Evolutionary conservation across 2,329 filamentous ascomycete species (phyloP), one percentile per base, ranked within the genome.

Genomic region (Rhytidhysteron rufulum): DNA sequence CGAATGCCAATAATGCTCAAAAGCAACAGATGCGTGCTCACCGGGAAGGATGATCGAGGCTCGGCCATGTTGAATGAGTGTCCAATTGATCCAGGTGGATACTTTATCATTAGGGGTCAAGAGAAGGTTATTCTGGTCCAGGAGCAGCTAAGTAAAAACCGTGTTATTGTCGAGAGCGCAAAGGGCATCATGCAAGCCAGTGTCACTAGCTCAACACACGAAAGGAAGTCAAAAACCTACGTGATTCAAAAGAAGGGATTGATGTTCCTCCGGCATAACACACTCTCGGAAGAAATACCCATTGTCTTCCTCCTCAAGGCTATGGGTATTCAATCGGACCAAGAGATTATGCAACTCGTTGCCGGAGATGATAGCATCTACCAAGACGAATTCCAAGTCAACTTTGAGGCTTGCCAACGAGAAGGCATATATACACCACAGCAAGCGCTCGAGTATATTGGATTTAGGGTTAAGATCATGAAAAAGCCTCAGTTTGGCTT

Each of bases 41-140:
- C 81, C 44, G 85, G 86, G 42, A 91, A 90, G 55, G 87, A 82
- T 39, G 93, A 96, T 51, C 76, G 82, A 13, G 79, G 95, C 58
- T 95, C 97, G 90, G 88, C 88, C 45, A 71, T 83, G 35, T 84
- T 97, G 75, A 93, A 95, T 58, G 93, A 98, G 69, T 98, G 93
- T 58, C 88, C 93, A 11, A 74, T 98, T 30, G 93, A 98, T 60
- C 93, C 94, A 1, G 93, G 93, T 48, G 93, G 93, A 38, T 98
- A 98, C 66, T 98, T 98, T 58, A 93, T 98, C 57, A 89, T 97
- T 51, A 88, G 91, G 55, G 93, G 93, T 34, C 96, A 94, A 16
- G 93, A 98, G 66, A 98, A 98, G 72, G 93, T 98, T 53, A 98
- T 98, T 59, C 73, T 98, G 31, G 94, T 98, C 11, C 93, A 98